A percentile compares a stretch with the other conserved stretches of the same genome.
Evolutionary conservation across 768 basidiomycete genomes (phyloP).

Genomic region (Trametes meyenii): DNA sequence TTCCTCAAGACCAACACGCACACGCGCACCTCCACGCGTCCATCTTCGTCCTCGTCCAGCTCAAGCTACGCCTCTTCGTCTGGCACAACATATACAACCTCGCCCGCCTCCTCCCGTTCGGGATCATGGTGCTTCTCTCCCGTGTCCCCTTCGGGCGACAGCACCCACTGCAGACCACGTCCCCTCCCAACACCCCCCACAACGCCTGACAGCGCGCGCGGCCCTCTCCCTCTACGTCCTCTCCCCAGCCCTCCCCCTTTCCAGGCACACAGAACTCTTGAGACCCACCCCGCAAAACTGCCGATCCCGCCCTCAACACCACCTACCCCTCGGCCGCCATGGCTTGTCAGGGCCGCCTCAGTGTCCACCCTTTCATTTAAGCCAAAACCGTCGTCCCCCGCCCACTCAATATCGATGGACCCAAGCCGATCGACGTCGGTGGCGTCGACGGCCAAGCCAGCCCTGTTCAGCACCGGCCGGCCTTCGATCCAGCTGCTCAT

Average conservation of each 20-base stretch:
- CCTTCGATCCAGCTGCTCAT: too few species aligned
- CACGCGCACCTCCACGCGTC: constrained; percentile 5
- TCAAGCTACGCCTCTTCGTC: constrained; percentile 2
- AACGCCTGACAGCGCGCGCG: neutral
- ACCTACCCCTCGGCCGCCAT: neutral
- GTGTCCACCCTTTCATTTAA: too few species aligned
- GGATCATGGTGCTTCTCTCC: neutral
- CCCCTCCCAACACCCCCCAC: constrained; percentile 10
- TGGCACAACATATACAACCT: neutral
- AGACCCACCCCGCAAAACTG: neutral
- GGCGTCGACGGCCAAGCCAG: too few species aligned
- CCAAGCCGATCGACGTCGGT: too few species aligned
- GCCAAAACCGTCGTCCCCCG: too few species aligned
- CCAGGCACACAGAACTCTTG: neutral
- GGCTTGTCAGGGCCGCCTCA: too few species aligned
- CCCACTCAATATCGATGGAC: too few species aligned
- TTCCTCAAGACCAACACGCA: neutral
- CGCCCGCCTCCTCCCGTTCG: neutral
- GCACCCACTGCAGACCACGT: neutral
- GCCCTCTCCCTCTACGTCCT: constrained; percentile 5
- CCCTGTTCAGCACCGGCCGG: too few species aligned
- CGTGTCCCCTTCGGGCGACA: neutral
- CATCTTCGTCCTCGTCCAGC: constrained; percentile 14
- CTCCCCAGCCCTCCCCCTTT: constrained; percentile 9
- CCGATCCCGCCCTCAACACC: constrained; percentile 5